Percentiles rank a stretch among this genome's conserved stretches.
These are phyloP conservation scores for Blastobotrys serpentis DNA, from an alignment of 1,139 yeast genomes.

Conservation along the genomic window DNA sequence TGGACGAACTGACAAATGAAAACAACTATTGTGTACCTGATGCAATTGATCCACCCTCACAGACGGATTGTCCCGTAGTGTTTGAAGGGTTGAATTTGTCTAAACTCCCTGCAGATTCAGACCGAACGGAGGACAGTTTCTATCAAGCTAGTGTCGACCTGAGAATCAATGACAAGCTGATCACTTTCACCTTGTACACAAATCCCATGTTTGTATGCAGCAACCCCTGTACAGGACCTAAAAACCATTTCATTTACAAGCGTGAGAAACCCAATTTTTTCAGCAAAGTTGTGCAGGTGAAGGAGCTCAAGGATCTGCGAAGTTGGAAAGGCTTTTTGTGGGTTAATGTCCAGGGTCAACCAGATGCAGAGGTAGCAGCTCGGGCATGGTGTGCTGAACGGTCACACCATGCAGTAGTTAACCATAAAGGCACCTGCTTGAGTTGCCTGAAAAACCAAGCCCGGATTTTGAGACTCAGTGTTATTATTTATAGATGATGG, in stretches of 20 bases:
- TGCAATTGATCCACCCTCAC: background rate
- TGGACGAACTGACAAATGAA: background rate
- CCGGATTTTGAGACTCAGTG: too few relatives aligned
- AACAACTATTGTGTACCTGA: background rate
- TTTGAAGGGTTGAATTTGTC: background rate
- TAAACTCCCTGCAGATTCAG: background rate
- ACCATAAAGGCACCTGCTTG: background rate
- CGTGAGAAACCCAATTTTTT: background rate
- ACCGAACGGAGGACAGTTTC: background rate
- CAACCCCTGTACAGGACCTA: background rate
- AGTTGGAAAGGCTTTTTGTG: background rate
- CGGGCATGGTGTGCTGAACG: constrained; percentile 4
- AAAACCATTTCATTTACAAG: background rate
- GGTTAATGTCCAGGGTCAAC: background rate
- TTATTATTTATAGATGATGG: too few relatives aligned
- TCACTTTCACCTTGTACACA: background rate
- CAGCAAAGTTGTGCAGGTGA: background rate
- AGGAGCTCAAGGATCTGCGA: background rate
- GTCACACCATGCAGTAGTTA: background rate
- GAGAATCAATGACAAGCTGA: background rate
- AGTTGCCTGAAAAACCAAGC: background rate
- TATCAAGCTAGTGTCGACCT: background rate
- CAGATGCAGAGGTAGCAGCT: background rate
- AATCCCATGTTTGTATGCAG: background rate
- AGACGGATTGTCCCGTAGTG: background rate